phyloP scores from a whole-genome alignment of 2,329 filamentous ascomycete genomes.

The Verticillium nonalfalfae region DNA sequence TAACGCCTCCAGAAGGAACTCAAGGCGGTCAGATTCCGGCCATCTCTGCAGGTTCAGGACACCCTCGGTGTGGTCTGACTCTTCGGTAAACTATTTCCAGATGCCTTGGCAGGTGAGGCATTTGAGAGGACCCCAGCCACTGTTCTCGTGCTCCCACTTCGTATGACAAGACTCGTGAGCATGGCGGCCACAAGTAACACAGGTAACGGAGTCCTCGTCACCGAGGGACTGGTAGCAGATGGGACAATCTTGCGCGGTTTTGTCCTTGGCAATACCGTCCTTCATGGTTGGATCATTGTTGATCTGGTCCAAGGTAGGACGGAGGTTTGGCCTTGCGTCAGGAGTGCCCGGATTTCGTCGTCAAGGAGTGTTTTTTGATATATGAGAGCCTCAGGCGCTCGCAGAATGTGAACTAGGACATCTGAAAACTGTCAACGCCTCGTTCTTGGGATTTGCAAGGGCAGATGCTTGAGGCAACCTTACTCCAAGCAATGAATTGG shows the following conservation, averaged over 20 bases:
- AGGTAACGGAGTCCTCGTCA: background rate
- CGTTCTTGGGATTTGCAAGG: background rate
- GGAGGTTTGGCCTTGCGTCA: constrained; percentile 2
- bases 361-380: constrained; percentile 2
- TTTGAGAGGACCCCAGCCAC: constrained; percentile 1
- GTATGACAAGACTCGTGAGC: constrained; percentile 6
- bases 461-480: background rate
- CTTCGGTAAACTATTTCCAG: background rate
- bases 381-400: constrained; percentile 5
- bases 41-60: background rate
- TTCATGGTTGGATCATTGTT: constrained; percentile 3
- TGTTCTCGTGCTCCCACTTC: background rate
- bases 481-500: background rate
- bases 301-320: constrained; percentile 2
- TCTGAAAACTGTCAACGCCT: background rate
- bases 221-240: constrained; percentile 6
- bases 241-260: constrained; percentile 3
- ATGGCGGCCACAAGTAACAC: constrained; percentile 7
- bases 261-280: constrained; percentile 6
- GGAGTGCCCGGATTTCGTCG: constrained; percentile 2
- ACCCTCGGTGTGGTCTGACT: background rate
- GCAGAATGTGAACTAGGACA: constrained; percentile 5
- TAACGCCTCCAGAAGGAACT: background rate
- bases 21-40: background rate
- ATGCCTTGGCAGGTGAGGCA: constrained; percentile 3